Evolutionary conservation across 2,329 filamentous ascomycete species (phyloP), one percentile per base, ranked within the genome.

Genomic region (Fusarium euwallaceae): DNA sequence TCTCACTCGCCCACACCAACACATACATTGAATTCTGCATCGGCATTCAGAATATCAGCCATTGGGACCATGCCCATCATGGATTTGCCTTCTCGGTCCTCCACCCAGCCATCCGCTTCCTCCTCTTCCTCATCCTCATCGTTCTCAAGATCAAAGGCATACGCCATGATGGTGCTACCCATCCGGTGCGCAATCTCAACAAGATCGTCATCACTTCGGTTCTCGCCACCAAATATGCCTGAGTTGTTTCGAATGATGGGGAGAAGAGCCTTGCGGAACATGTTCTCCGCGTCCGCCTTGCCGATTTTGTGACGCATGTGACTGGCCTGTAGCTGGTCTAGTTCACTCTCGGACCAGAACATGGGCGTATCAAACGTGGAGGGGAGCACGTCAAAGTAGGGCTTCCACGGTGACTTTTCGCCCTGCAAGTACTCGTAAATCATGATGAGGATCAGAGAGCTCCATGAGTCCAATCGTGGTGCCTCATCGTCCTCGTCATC

Each of bases 131-230:
- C 81, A 1, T 90, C 86, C 6, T 91, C 88, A 0, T 87, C 84
- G 9, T 86, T 86, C 58, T 90, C 89, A 8, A 97, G 88, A 76
- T 98, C 95, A 80, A 98, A 98, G 0, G 95, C 95, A 80, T 97
- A 98, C 0, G 95, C 93, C 95, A 98, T 97, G 75, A 98, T 96
- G 17, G 93, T 91, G 70, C 93, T 95, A 2, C 94, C 95, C 92
- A 97, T 95, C 10, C 91, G 88, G 81, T 97, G 95, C 62, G 93
- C 93, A 20, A 91, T 79, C 9, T 75, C 71, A 3, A 89, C 72
- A 2, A 91, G 81, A 27, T 88, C 82, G 2, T 83, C 82, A 29
- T 90, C 88, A 14, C 74, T 79, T 8, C 84, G 79, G 3, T 71
- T 75, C 7, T 70, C 73, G 75, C 83, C 77, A 0, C 80, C 81